phyloP scores from a whole-genome alignment of 306 rosid species.

The Herpetospermum pedunculosum region DNA sequence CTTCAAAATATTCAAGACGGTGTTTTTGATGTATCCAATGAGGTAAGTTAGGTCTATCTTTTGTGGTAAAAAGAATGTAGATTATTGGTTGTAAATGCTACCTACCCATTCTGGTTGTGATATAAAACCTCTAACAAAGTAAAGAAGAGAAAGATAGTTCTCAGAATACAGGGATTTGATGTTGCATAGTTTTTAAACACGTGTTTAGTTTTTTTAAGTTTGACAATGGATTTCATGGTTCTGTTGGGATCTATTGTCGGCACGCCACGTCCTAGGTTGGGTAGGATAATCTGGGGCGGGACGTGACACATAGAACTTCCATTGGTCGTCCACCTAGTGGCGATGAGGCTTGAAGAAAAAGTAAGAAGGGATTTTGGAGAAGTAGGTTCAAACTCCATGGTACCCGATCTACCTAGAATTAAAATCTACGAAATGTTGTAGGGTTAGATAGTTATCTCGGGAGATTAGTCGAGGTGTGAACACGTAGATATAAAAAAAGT shows the following conservation, averaged over 20 bases:
- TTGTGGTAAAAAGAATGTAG: neutral
- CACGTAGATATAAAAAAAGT: neutral
- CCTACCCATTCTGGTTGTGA: neutral
- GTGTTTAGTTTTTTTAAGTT: too few species aligned
- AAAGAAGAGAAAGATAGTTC: neutral
- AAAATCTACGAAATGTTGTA: neutral
- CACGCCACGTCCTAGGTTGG: too few species aligned
- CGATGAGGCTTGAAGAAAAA: too few species aligned
- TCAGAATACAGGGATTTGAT: neutral
- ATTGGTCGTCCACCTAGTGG: too few species aligned
- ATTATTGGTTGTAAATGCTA: neutral
- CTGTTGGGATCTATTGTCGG: too few species aligned
- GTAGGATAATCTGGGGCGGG: too few species aligned
- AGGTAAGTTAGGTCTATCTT: constrained; percentile 38
- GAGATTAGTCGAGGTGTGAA: neutral
- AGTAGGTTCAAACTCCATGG: too few species aligned
- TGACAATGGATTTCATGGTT: too few species aligned
- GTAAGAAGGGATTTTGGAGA: too few species aligned
- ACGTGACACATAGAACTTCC: too few species aligned
- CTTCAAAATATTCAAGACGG: constrained; percentile 91
- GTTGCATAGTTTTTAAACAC: too few species aligned
- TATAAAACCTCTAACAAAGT: neutral
- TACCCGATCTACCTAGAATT: too few species aligned
- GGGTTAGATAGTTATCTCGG: neutral
- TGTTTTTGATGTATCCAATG: constrained; percentile 82